Base-by-base conservation (phyloP, 2,329 filamentous ascomycete genomes). In the Colletotrichum eremochloae region DNA sequence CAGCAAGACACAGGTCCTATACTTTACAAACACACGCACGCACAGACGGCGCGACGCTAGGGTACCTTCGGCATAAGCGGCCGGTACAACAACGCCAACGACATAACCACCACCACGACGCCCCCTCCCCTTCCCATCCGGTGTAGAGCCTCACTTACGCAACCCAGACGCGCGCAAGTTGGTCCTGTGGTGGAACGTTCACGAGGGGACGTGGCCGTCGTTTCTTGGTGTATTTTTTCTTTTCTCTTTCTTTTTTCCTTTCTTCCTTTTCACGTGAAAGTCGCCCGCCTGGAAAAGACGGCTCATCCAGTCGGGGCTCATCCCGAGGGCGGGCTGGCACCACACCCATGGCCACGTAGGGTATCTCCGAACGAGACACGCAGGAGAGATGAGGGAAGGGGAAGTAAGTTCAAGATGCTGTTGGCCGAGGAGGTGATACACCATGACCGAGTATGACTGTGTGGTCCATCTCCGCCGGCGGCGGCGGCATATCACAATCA, bases 51-150 rank as follows among this genome's bases (percentile, higher is more conserved):
- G 46, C 5, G 24, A 42, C 56, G 65, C 65, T 68, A 68, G 65
- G 65, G 24, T 68, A 68, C 12, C 65, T n/a, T 68, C 65, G 65
- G 65, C 65, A 38, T 50, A 63, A 56, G 29, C 20, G 20, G 31
- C 52, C 6, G 52, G 52, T 20, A 3, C 18, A 53, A 18, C 50
- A 6, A 29, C 46, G 46, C 12, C 20, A 2, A 8, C 20, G 50
- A 29, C 29, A 61, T 29, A 38, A 46, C 63, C 12, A 60, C 64
- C 44, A 60, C 63, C 53, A 58, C 36, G 18, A 33, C 20, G 24
- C 15, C 48, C 20, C 53, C 53, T 36, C 20, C 12, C 53, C 53
- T 36, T 5, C n/a, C 11, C 8, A n/a, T 15, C 12, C 12, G 48
- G 9, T 8, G 12, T 31, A 52, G 24, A 52, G 48, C 48, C 48